Percentiles rank a stretch among this genome's conserved stretches.
Evolutionary conservation across 352 stramenopile species (phyloP).

Genomic region (Pythium inflatum): DNA sequence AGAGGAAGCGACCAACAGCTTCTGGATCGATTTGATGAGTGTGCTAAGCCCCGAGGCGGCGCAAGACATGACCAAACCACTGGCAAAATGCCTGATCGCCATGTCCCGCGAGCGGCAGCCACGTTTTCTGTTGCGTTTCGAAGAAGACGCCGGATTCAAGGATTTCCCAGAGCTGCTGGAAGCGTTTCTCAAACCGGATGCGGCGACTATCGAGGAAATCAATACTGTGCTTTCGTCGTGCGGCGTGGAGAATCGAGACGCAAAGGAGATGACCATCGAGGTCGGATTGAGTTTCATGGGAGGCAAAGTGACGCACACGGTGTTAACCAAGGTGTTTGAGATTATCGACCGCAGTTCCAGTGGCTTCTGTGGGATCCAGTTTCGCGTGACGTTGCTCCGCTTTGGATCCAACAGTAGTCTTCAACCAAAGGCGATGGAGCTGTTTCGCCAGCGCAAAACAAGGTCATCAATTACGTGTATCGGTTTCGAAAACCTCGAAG

Average conservation of each 20-base stretch:
- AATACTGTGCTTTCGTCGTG: not conserved
- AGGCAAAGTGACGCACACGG: conserved; percentile 1
- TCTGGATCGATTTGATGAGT: conserved; percentile 15
- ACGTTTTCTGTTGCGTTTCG: conserved; percentile 4
- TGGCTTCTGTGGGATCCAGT: not conserved
- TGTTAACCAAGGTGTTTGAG: conserved; percentile 5
- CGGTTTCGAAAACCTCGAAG: too few species aligned
- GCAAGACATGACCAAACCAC: not conserved
- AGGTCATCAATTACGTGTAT: too few species aligned
- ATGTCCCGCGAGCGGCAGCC: not conserved
- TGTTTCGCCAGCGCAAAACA: too few species aligned
- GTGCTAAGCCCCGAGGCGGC: not conserved
- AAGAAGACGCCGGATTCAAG: not conserved
- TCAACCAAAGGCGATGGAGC: too few species aligned
- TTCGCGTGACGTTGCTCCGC: too few species aligned
- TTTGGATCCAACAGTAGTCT: too few species aligned
- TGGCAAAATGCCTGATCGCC: not conserved
- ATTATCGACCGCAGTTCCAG: not conserved
- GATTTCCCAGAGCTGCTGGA: not conserved
- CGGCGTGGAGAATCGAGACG: not conserved
- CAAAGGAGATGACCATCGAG: not conserved
- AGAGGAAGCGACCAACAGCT: not conserved
- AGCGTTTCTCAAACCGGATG: not conserved
- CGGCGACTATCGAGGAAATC: not conserved
- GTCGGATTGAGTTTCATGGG: conserved; percentile 12